Percentiles rank a stretch among this genome's conserved stretches.
phyloP scores from a whole-genome alignment of 176 grass and related monocot genomes.

The Pharus latifolius region DNA sequence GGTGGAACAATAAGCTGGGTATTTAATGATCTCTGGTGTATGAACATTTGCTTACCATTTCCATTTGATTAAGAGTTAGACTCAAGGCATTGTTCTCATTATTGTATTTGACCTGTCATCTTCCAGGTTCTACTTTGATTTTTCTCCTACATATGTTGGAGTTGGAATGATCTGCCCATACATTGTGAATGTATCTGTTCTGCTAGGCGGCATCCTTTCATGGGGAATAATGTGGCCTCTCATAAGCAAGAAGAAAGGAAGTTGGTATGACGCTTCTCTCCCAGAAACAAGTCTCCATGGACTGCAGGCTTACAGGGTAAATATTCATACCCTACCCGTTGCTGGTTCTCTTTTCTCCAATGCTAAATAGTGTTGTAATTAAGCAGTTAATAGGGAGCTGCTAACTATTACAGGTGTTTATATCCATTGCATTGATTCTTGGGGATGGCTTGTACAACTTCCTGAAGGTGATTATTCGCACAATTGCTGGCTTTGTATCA shows the following conservation, averaged over 20 bases:
- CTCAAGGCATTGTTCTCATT: not conserved
- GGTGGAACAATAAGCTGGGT: not conserved
- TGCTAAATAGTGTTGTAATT: not conserved
- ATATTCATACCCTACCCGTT: not conserved
- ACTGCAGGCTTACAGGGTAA: constrained; percentile 56
- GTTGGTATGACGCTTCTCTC: constrained; percentile 25
- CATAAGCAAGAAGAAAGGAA: constrained; percentile 46
- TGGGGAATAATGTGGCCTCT: constrained; percentile 80
- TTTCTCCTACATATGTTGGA: constrained; percentile 60
- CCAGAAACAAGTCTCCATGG: constrained; percentile 40
- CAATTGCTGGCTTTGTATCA: constrained; percentile 22
- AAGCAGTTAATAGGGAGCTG: not conserved
- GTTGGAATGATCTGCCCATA: constrained; percentile 70
- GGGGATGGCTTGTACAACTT: constrained; percentile 81
- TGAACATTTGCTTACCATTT: not conserved
- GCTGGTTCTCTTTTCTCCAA: not conserved
- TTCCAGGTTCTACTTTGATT: constrained; percentile 63
- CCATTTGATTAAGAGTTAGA: not conserved
- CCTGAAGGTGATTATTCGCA: constrained; percentile 43
- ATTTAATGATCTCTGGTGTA: not conserved
- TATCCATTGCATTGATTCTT: constrained; percentile 81
- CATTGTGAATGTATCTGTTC: constrained; percentile 57
- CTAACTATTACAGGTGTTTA: constrained; percentile 47
- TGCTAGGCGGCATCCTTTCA: constrained; percentile 50
- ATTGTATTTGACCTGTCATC: constrained; percentile 1